These are phyloP conservation scores for Fusarium tupiense DNA, from an alignment of 2,329 filamentous ascomycete genomes.

Conservation along the genomic window DNA sequence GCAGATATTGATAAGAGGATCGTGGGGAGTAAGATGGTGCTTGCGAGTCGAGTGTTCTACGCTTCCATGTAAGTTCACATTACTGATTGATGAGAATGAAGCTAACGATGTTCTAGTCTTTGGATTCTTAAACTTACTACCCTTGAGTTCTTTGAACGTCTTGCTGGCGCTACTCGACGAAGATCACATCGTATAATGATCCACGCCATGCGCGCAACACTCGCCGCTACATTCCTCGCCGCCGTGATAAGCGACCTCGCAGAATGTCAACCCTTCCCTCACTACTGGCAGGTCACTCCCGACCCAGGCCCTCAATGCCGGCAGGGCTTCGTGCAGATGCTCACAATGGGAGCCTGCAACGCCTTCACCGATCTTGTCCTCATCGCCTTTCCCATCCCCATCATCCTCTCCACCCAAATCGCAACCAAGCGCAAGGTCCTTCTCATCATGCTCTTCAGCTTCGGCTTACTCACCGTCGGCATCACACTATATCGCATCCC, in stretches of 20 bases:
- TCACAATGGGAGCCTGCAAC: constrained; percentile 85
- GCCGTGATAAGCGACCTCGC: constrained; percentile 81
- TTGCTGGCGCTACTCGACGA: constrained; percentile 82
- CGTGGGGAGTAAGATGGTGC: constrained; percentile 80
- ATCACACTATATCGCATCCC: constrained; percentile 82
- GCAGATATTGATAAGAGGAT: constrained; percentile 63
- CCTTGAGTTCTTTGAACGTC: constrained; percentile 86
- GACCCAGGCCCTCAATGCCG: constrained; percentile 86
- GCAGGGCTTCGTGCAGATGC: constrained; percentile 82
- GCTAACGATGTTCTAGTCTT: constrained; percentile 63
- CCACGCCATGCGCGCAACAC: constrained; percentile 74
- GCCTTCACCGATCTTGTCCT: constrained; percentile 86
- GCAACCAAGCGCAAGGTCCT: constrained; percentile 77
- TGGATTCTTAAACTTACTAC: constrained; percentile 92
- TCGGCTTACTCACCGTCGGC: constrained; percentile 78
- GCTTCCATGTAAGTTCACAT: constrained; percentile 75
- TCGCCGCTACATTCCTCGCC: constrained; percentile 78
- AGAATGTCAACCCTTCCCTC: constrained; percentile 78
- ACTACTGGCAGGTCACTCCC: constrained; percentile 80
- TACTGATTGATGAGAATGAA: background rate
- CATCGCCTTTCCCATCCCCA: constrained; percentile 85
- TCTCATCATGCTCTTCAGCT: constrained; percentile 79
- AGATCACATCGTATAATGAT: constrained; percentile 76
- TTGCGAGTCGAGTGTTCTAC: constrained; percentile 83
- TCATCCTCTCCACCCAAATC: constrained; percentile 84